Evolutionary conservation across 148 eudicot genomes (phyloP), one percentile per base, ranked within the genome.

Genomic region (Gaultheria prostrata): DNA sequence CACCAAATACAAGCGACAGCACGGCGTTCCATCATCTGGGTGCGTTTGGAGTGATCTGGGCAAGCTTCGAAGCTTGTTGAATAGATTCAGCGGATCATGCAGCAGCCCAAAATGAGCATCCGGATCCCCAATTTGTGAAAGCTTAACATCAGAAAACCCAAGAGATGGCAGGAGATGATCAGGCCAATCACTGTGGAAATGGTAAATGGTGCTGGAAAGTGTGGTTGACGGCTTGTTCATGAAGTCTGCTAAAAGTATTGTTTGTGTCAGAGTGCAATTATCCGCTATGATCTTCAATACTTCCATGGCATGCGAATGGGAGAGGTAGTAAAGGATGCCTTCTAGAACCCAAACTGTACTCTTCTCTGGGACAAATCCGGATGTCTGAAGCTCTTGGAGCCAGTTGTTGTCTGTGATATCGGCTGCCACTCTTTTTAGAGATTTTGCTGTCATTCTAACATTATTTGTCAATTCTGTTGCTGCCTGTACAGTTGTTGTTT

Each of bases 101-200:
- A 92, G 82, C 59, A 94, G 87, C 50, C 98, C 98, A 72, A 94
- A 96, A 85, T 93, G 86, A 39, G 99, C 99, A 88, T 96, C 98
- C 45, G 97, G 93, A 51, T 96, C 98, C 5, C 98, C 98, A 78
- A 96, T 91, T 83, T 96, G 98, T 28, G 98, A 96, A 57, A 96
- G 92, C 83, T 86, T 90, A 48, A 94, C 97, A 86, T 94, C 92
- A 26, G 97, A 89, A 84, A 93, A 96, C 20, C 99, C 99, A 61
- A 94, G 78, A 54, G 98, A 89, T 80, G 98, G 98, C 61, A 96
- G 88, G 71, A 93, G 91, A 71, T 94, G 87, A 86, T 96, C 99
- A 6, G 97, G 99, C 97, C 97, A 94, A 78, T 96, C 98, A 73
- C 99, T 89, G 32, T 94, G 91, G 91, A 96, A 96, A 74, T 90